These are phyloP conservation scores for Penicillium tannophilum DNA, from an alignment of 495 filamentous ascomycete genomes.

Conservation along the genomic window DNA sequence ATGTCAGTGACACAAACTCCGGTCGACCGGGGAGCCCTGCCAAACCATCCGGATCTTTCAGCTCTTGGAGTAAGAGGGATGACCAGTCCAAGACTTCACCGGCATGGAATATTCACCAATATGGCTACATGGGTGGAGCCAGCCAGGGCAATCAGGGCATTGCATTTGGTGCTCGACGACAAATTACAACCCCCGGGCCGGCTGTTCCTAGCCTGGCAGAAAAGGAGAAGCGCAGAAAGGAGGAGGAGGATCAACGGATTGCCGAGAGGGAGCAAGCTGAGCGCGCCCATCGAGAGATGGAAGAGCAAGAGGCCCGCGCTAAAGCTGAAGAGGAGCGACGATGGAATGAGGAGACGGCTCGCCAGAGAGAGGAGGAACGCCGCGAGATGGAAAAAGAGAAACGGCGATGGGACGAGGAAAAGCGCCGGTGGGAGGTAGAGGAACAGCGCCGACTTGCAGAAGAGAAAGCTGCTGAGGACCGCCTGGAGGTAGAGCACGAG, in stretches of 20 bases:
- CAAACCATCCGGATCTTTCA: conserved; percentile 62
- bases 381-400: conserved; percentile 74
- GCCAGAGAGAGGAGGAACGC: conserved; percentile 68
- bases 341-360: conserved; percentile 79
- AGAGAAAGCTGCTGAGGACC: conserved; percentile 70
- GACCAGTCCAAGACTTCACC: conserved; percentile 81
- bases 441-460: conserved; percentile 73
- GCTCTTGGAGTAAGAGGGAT: conserved; percentile 85
- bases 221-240: conserved; percentile 62
- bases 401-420: conserved; percentile 80
- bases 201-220: conserved; percentile 73
- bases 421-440: conserved; percentile 78
- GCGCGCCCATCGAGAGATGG: conserved; percentile 61
- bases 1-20: conserved; percentile 63
- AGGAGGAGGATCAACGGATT: conserved; percentile 62
- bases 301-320: conserved; percentile 67
- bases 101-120: conserved; percentile 99
- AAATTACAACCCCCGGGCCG: conserved; percentile 85
- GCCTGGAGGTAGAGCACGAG: conserved; percentile 67
- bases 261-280: conserved; percentile 63
- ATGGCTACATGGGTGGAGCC: conserved; percentile 97
- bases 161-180: conserved; percentile 84
- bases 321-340: conserved; percentile 69
- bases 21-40: conserved; percentile 62
- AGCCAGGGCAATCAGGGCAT: conserved; percentile 95